These are phyloP conservation scores for Epichloe brachyelytri DNA, from an alignment of 2,329 filamentous ascomycete genomes.

Conservation along the genomic window DNA sequence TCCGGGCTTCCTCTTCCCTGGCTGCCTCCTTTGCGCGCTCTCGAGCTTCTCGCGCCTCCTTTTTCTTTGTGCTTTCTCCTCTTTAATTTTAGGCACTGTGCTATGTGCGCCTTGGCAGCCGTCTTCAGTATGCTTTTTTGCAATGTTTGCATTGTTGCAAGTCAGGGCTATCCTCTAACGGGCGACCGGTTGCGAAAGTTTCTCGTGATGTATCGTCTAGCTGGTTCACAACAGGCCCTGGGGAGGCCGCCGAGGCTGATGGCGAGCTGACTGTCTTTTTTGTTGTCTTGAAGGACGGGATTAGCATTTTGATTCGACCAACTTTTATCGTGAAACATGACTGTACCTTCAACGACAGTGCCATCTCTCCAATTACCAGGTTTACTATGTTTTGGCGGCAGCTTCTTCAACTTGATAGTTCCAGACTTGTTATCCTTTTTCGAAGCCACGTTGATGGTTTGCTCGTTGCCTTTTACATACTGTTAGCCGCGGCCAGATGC, in stretches of 20 bases:
- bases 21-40: slow-evolving; percentile 53
- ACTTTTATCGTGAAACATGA: background rate
- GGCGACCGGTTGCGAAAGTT: slow-evolving; percentile 69
- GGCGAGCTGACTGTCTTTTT: slow-evolving; percentile 35
- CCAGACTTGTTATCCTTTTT: slow-evolving; percentile 40
- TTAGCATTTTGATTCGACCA: background rate
- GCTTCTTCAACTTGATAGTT: slow-evolving; percentile 50
- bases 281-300: slow-evolving; percentile 30
- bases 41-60: slow-evolving; percentile 58
- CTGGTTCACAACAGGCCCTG: slow-evolving; percentile 46
- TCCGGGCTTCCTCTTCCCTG: slow-evolving; percentile 40
- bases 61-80: slow-evolving; percentile 69
- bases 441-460: slow-evolving; percentile 49
- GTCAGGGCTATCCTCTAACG: slow-evolving; percentile 67
- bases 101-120: slow-evolving; percentile 66
- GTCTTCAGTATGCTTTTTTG: slow-evolving; percentile 70
- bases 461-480: slow-evolving; percentile 22
- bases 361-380: slow-evolving; percentile 61
- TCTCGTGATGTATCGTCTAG: slow-evolving; percentile 66
- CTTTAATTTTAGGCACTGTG: slow-evolving; percentile 72
- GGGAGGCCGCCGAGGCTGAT: slow-evolving; percentile 30
- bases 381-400: slow-evolving; percentile 47
- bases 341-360: slow-evolving; percentile 48
- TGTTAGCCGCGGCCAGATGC: background rate
- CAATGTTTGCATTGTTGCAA: slow-evolving; percentile 86